Base-by-base conservation (phyloP, 257 asterid genomes). In the Plantago major region DNA sequence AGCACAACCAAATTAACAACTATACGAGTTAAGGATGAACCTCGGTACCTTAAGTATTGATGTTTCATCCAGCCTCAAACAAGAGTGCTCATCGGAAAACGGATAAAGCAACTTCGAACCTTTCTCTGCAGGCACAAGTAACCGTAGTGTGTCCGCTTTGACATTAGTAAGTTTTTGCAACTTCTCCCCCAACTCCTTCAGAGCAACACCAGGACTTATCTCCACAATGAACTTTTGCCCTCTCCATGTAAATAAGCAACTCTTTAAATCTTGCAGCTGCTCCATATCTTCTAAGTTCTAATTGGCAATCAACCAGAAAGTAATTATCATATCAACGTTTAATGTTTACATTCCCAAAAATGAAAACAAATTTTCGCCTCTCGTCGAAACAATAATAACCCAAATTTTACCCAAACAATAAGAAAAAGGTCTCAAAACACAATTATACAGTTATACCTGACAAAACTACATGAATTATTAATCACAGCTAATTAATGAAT, bases 121-220 rank as follows among this genome's bases (percentile, higher is more conserved):
- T 76, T 77, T 88, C 65, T 79, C 77, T 22, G 58, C 38, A 33
- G 93, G 82, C 67, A 88, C 88, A 79, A 92, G 81, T 18, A 92
- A 75, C 56, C 98, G 81, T 67, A 92, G 59, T 22, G 98, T 88
- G 66, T 82, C 89, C 1, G 79, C 79, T 67, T 79, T 75, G 28
- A 88, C 86, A 68, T 75, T 77, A 40, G 97, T 88, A 75, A 86
- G 81, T 40, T 73, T 71, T 67, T 66, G 85, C 83, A 92, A 73
- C 68, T 79, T 77, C 50, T 77, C 78, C 46, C 99, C 99, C 78
- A 92, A 73, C 37, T 88, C 90, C 75, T 87, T 86, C 45, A 92
- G 79, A 52, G 82, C 71, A 71, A 83, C 81, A 71, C 58, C 60
- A 55, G 64, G 78, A 18, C 73, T 73, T 63, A 86, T 76, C 71